These are phyloP conservation scores for Sordariomycetes sp. DNA, from an alignment of 2,329 filamentous ascomycete genomes.

Conservation along the genomic window DNA sequence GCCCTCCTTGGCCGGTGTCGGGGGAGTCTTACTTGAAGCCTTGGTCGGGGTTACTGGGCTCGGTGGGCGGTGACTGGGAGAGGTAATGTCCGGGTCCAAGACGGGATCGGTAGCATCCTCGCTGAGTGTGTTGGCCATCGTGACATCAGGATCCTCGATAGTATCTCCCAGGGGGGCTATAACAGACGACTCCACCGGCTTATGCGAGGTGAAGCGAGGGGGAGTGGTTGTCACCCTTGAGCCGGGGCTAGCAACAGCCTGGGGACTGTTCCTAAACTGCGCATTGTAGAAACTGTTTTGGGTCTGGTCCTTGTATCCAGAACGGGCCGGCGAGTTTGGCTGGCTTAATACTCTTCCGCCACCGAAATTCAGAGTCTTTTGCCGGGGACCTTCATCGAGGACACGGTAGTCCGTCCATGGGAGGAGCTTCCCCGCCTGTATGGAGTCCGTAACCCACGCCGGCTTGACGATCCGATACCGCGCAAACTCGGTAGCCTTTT, in stretches of 20 bases:
- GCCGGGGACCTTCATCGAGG: slow-evolving; percentile 69
- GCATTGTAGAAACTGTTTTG: slow-evolving; percentile 71
- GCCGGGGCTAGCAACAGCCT: background rate
- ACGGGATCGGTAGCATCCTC: background rate
- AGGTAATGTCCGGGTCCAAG: background rate
- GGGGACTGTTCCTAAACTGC: slow-evolving; percentile 39
- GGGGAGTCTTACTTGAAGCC: background rate
- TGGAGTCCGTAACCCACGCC: slow-evolving; percentile 84
- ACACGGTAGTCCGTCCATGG: slow-evolving; percentile 81
- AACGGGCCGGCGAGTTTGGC: slow-evolving; percentile 37
- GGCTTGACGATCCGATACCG: slow-evolving; percentile 89
- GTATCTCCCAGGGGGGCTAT: background rate
- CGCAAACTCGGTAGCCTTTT: slow-evolving; percentile 80
- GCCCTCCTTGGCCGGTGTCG: background rate
- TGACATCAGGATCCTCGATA: background rate
- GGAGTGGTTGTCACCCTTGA: slow-evolving; percentile 3
- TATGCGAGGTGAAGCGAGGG: slow-evolving; percentile 7
- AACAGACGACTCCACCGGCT: background rate
- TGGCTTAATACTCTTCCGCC: slow-evolving; percentile 55
- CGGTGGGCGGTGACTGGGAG: background rate
- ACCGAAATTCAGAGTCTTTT: slow-evolving; percentile 58
- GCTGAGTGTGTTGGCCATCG: background rate
- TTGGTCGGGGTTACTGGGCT: background rate
- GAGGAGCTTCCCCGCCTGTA: slow-evolving; percentile 65
- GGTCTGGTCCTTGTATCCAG: slow-evolving; percentile 69